A percentile compares a stretch with the other conserved stretches of the same genome.
These are phyloP conservation scores for Venturia carpophila DNA, from an alignment of 2,329 filamentous ascomycete species.

Conservation along the genomic window DNA sequence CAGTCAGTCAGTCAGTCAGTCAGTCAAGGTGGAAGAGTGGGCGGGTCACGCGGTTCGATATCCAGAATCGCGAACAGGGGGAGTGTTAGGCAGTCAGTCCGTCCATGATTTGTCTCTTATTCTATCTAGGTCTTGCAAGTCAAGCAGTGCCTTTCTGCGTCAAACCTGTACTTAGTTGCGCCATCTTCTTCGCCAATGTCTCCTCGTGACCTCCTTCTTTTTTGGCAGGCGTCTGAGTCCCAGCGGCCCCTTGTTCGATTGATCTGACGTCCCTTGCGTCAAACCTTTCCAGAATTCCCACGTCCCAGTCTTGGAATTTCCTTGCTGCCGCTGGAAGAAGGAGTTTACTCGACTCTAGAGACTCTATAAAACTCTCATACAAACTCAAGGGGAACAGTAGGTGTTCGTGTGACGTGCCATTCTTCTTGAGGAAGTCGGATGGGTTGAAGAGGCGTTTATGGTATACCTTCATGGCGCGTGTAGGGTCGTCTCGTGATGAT, in stretches of 20 bases:
- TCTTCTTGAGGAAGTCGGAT: constrained; percentile 27
- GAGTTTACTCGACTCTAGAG: constrained; percentile 42
- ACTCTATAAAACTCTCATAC: constrained; percentile 39
- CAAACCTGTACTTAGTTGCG: neutral
- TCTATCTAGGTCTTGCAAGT: no score
- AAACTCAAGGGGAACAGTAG: constrained; percentile 44
- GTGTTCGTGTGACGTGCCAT: constrained; percentile 40
- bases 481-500: constrained; percentile 28
- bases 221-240: neutral
- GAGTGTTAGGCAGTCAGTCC: no score
- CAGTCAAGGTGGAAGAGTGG: no score
- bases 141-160: no score
- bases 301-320: constrained; percentile 57
- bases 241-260: neutral
- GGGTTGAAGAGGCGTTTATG: constrained; percentile 36
- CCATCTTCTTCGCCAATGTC: neutral
- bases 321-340: constrained; percentile 51
- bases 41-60: no score
- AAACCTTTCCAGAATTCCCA: constrained; percentile 54
- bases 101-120: no score
- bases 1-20: no score
- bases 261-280: neutral
- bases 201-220: neutral
- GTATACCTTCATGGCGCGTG: constrained; percentile 51
- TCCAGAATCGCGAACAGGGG: no score